Conservation (phyloP, 2,329 filamentous ascomycete species). For the Scedosporium minutisporum region DNA sequence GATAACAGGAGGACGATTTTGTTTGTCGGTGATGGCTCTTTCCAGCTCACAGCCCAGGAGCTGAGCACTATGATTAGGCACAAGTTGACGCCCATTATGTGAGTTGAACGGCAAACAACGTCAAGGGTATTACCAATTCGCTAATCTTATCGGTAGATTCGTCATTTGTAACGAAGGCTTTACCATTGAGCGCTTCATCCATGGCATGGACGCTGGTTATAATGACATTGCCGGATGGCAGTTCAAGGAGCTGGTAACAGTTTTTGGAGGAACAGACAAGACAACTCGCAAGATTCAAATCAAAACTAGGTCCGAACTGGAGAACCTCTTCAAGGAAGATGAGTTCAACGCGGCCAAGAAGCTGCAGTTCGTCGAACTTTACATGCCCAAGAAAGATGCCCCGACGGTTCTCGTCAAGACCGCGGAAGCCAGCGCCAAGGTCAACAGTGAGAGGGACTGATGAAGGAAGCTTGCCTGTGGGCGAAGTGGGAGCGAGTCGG, state of each 20-base stretch:
- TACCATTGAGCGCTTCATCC: conserved; percentile 82
- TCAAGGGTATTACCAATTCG: background rate
- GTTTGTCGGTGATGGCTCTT: conserved; percentile 81
- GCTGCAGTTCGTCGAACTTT: conserved; percentile 68
- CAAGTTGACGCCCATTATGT: conserved; percentile 66
- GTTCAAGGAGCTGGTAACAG: conserved; percentile 56
- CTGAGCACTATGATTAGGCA: conserved; percentile 74
- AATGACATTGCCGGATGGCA: conserved; percentile 75
- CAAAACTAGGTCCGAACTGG: conserved; percentile 59
- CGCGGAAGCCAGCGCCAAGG: conserved; percentile 59
- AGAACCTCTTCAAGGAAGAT: conserved; percentile 52
- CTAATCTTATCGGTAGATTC: conserved; percentile 41
- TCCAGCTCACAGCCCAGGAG: conserved; percentile 79
- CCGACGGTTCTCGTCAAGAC: conserved; percentile 60
- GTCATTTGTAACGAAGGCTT: conserved; percentile 82
- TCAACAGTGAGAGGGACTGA: conserved; percentile 42
- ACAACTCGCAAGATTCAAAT: conserved; percentile 52
- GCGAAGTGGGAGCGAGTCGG: no score
- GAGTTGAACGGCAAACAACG: conserved; percentile 21
- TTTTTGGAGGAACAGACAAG: conserved; percentile 53
- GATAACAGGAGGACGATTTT: conserved; percentile 60
- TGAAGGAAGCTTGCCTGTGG: background rate
- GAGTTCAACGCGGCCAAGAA: conserved; percentile 49
- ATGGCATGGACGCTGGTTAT: conserved; percentile 69
- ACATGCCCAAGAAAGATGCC: conserved; percentile 72